Evolutionary conservation across 495 filamentous ascomycete species (phyloP).

Genomic region (Bathelium albidoporum): DNA sequence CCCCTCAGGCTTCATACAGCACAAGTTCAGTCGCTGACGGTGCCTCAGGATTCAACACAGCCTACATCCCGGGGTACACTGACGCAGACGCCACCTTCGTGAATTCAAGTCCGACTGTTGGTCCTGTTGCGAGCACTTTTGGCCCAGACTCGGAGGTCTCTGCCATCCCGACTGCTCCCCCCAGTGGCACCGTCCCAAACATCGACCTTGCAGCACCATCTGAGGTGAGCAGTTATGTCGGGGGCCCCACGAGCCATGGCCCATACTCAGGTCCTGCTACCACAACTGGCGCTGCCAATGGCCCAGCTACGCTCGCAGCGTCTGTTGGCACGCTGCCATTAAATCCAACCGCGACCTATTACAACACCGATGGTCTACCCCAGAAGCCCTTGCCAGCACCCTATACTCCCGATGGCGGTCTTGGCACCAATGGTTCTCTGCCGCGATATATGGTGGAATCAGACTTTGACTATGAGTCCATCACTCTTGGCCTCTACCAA

Average conservation of each 20-base stretch:
- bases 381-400: constrained; percentile 56
- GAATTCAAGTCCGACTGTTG: constrained; percentile 12
- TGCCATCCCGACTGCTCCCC: constrained; percentile 13
- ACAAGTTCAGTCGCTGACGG: neutral
- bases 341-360: constrained; percentile 39
- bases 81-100: constrained; percentile 24
- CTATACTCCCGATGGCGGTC: constrained; percentile 63
- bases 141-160: constrained; percentile 18
- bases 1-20: constrained; percentile 18
- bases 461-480: constrained; percentile 32
- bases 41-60: constrained; percentile 6
- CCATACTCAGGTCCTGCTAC: constrained; percentile 30
- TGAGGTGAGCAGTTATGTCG: constrained; percentile 10
- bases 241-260: constrained; percentile 31
- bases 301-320: constrained; percentile 18
- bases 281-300: constrained; percentile 29
- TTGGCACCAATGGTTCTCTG: constrained; percentile 64
- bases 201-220: constrained; percentile 4
- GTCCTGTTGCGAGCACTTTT: constrained; percentile 15
- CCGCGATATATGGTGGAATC: constrained; percentile 54
- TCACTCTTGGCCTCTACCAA: constrained; percentile 56
- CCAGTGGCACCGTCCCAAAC: constrained; percentile 5
- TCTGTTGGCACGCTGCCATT: constrained; percentile 23
- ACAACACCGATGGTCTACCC: constrained; percentile 62
- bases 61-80: constrained; percentile 25